Evolutionary conservation across 345 rosid genomes (phyloP).

Genomic region (Melastoma malabathricum): DNA sequence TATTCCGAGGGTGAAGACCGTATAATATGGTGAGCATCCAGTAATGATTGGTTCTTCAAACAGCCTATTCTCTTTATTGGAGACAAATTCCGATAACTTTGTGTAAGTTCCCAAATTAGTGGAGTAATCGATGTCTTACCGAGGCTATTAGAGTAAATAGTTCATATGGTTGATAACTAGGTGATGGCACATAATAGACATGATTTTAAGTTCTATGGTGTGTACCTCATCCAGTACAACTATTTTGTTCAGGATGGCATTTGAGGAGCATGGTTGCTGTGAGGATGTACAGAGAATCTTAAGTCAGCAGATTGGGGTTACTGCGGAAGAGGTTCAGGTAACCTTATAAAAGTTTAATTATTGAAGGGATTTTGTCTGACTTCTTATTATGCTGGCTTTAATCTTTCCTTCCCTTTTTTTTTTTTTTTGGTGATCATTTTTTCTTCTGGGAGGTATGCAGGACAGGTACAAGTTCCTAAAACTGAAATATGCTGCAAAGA

Average conservation of each 20-base stretch:
- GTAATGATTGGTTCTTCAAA: neutral
- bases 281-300: slow-evolving; percentile 53
- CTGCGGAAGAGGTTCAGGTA: slow-evolving; percentile 62
- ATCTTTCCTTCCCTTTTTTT: neutral
- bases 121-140: no score
- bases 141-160: no score
- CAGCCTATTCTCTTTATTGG: neutral
- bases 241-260: slow-evolving; percentile 39
- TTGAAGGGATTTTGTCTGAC: slow-evolving; percentile 2
- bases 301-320: slow-evolving; percentile 56
- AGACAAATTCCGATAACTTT: no score
- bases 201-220: no score
- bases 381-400: neutral
- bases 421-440: slow-evolving; percentile 9
- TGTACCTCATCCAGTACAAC: neutral
- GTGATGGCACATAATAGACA: neutral
- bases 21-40: slow-evolving; percentile 50
- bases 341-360: slow-evolving; percentile 2
- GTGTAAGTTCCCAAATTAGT: no score
- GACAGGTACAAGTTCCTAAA: slow-evolving; percentile 52
- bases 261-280: slow-evolving; percentile 59
- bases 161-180: no score
- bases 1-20: slow-evolving; percentile 78
- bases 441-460: slow-evolving; percentile 32
- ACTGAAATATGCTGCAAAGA: slow-evolving; percentile 30